Base-by-base conservation (phyloP, 805 yeast species). In the Saccharomycopsis vini region DNA sequence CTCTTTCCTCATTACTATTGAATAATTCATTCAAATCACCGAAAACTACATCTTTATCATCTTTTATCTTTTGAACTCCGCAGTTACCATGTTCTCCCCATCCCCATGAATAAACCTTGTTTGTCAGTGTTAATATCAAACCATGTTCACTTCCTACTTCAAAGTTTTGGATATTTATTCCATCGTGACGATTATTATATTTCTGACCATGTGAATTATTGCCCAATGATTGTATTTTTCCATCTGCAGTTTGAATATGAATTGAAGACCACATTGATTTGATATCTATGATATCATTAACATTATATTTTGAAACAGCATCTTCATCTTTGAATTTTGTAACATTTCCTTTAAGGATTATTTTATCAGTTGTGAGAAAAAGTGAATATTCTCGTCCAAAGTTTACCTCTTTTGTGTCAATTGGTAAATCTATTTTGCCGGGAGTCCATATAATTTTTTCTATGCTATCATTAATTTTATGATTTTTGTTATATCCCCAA, bases 71-170 rank as follows among this genome's bases (percentile, higher is more conserved):
- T 37, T 59, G 56, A 1, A 44, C 40, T 0, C 95, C 95, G 62
- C 97, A 90, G 57, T 90, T 90, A 0, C 98, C 98, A 60, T 90
- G 98, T 56, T 92, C 97, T 12, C 96, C 97, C 98, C 98, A 90
- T 0, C 98, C 98, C 97, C 97, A 92, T 2, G 89, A 72, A 43
- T 56, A 64, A 0, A 88, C 79, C 6, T 45, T 40, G 32, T 60
- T 52, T 13, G 57, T 50, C 1, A 36, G n/a, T 12, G 36, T 46
- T 34, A 37, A 2, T 9, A 74, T 53, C 15, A 88, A 54, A 0
- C 92, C 94, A 60, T 90, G 98, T 56, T 90, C 97, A 59, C 95
- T 85, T 0, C 98, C 98, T 4, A 75, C 69, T 1, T 68, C 65
- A 42, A 67, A 64, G 5, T 46, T 29, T 20, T 46, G 39, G 26